phyloP scores from a whole-genome alignment of 768 basidiomycete genomes.

The Amanita pseudoporphyria region DNA sequence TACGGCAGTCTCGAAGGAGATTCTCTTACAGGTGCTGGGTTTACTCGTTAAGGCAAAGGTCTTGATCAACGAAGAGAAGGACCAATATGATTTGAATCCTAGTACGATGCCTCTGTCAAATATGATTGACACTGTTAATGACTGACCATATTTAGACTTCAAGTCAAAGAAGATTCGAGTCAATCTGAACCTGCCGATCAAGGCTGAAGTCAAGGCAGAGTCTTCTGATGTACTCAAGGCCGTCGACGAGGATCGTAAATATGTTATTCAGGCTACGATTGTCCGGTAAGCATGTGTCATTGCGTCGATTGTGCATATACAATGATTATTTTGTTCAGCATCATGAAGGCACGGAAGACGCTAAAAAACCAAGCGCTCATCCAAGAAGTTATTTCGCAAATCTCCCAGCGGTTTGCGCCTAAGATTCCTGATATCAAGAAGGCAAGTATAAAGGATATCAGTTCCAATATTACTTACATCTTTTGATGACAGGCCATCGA shows the following conservation, averaged over 20 bases:
- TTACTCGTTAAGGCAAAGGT: conserved; percentile 85
- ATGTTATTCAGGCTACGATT: conserved; percentile 91
- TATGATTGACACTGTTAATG: neutral
- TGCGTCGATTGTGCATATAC: neutral
- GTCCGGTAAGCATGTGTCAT: conserved; percentile 46
- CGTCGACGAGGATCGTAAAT: conserved; percentile 96
- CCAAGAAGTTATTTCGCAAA: conserved; percentile 84
- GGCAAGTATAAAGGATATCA: conserved; percentile 30
- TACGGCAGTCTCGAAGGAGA: conserved; percentile 74
- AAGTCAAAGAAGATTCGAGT: conserved; percentile 92
- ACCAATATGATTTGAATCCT: conserved; percentile 90
- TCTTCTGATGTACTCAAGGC: conserved; percentile 83
- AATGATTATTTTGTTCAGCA: conserved; percentile 32
- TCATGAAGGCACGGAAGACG: conserved; percentile 93
- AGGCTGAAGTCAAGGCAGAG: conserved; percentile 91
- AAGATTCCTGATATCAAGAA: conserved; percentile 97
- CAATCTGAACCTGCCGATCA: conserved; percentile 86
- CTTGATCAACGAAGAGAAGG: conserved; percentile 78
- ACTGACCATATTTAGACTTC: conserved; percentile 43
- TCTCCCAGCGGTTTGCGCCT: conserved; percentile 80
- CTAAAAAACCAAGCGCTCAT: conserved; percentile 91
- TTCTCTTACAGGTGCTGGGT: conserved; percentile 59
- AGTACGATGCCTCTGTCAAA: conserved; percentile 20
- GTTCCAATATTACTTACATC: conserved; percentile 9
- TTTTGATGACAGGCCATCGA: conserved; percentile 66